Percentiles rank a stretch among this genome's conserved stretches.
These are phyloP conservation scores for Coniophora puteana DNA, from an alignment of 1,284 basidiomycete species.

Conservation along the genomic window DNA sequence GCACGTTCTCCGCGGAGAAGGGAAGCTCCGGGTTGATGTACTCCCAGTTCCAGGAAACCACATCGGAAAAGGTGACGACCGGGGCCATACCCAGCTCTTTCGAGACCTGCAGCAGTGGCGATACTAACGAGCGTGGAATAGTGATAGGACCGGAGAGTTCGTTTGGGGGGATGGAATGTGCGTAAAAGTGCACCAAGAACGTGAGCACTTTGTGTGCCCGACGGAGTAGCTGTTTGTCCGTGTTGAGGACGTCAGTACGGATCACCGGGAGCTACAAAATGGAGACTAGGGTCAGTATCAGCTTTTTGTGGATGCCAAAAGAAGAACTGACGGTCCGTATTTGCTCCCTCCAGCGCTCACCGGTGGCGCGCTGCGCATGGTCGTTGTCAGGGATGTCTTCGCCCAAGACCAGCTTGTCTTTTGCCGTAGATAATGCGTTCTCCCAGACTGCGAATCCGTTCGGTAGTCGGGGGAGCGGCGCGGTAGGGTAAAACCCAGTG, in stretches of 20 bases:
- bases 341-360: conserved; percentile 63
- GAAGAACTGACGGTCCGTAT: conserved; percentile 57
- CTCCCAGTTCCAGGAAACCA: conserved; percentile 93
- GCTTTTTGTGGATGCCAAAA: conserved; percentile 4
- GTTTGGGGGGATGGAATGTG: conserved; percentile 67
- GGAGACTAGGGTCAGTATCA: conserved; percentile 14
- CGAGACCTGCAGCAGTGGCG: conserved; percentile 82
- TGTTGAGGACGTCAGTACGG: conserved; percentile 46
- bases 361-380: conserved; percentile 44
- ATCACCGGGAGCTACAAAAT: conserved; percentile 69
- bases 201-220: conserved; percentile 88
- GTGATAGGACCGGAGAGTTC: conserved; percentile 37
- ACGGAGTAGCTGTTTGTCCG: conserved; percentile 60
- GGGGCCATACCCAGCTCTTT: conserved; percentile 82
- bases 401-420: conserved; percentile 57
- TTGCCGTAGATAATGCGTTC: conserved; percentile 52
- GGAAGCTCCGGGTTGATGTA: conserved; percentile 51
- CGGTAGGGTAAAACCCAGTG: conserved; percentile 86
- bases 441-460: conserved; percentile 73
- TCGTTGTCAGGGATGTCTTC: conserved; percentile 51
- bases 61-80: conserved; percentile 93
- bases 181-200: conserved; percentile 88
- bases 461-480: conserved; percentile 59
- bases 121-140: conserved; percentile 74
- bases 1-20: conserved; percentile 59